Evolutionary conservation across 768 basidiomycete species (phyloP), one percentile per base, ranked within the genome.

Genomic region (Agrocybe pediades): DNA sequence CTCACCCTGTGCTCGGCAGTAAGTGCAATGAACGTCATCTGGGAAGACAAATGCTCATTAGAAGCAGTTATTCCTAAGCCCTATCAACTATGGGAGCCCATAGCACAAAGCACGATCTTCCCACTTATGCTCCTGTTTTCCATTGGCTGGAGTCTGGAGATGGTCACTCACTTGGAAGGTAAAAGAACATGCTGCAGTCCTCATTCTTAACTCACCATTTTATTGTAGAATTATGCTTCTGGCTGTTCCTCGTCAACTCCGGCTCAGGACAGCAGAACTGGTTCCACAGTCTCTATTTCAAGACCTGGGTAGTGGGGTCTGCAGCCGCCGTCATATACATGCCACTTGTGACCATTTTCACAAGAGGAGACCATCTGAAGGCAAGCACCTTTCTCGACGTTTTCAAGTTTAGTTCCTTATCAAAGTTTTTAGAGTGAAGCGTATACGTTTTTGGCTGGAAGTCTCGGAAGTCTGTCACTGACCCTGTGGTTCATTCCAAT

Each of bases 151-250:
- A 74, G 75, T 56, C 66, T 91, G 20, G 91, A 93, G 70, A 83
- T 90, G 76, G 80, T 90, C 6, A 87, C 88, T 0, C 90, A 92
- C 68, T 67, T 91, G 60, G 89, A 92, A 84, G 89, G 89, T 88
- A 29, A 36, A 3, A 5, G 6, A 17, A 9, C 33, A 17, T 44
- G 25, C 30, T 19, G 23, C 15, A 21, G n/a, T 19, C 23, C 15
- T 16, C 11, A 4, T 3, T 23, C 51, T 17, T 46, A 23, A 9
- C 26, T 52, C 45, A 54, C 56, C 26, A 56, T 41, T 17, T 44
- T 25, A 45, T 46, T 50, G 47, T 7, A 91, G 91, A 94, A 61
- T 75, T 93, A 0, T 93, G 89, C 62, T 94, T 94, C 66, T 93
- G 92, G 91, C 71, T 92, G 11, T 94, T 90, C 72, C 80, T 94